Evolutionary conservation across 306 rosid species (phyloP), one percentile per base, ranked within the genome.

Genomic region (Prunus campanulata): DNA sequence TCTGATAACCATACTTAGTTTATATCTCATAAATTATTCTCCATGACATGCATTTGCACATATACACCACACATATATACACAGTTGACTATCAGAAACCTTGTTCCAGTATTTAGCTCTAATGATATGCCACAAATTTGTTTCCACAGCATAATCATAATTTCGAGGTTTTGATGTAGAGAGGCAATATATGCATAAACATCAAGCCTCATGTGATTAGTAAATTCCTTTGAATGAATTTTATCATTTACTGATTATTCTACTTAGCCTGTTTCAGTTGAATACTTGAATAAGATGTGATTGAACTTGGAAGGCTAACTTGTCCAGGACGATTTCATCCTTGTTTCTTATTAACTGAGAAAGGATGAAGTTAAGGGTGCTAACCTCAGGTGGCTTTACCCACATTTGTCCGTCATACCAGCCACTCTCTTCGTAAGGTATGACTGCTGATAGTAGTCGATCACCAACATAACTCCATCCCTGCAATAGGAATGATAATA

Each of bases 351-450:
- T 62, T 46, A 60, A 60, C 39, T 57, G 13, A 54, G 76, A 79
- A 51, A 71, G 68, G 54, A 39, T 47, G 66, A 12, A 32, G 39
- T 63, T 25, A 27, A 78, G 63, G 77, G 72, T 61, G 80, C 89
- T 84, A 70, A 95, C 98, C 97, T 95, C 97, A 1, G 97, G 97
- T 3, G 99, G 97, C 85, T 95, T 95, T 22, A 92, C 99, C 99
- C 97, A 95, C 99, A 95, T 95, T 77, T 95, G 99, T 47, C 99
- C 97, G 5, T 95, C 99, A 72, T 95, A 95, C 99, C 99, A 95
- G 65, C 99, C 99, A 81, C 87, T 95, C 85, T 95, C 97, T 85
- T 95, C 99, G 24, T 95, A 95, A 62, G 99, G 99, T 77, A 95
- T 89, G 50, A 95, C 97, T 16, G 99, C 97, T 44, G 99, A 92